These are phyloP conservation scores for Fusarium sp. DNA, from an alignment of 2,329 filamentous ascomycete species.

Conservation along the genomic window DNA sequence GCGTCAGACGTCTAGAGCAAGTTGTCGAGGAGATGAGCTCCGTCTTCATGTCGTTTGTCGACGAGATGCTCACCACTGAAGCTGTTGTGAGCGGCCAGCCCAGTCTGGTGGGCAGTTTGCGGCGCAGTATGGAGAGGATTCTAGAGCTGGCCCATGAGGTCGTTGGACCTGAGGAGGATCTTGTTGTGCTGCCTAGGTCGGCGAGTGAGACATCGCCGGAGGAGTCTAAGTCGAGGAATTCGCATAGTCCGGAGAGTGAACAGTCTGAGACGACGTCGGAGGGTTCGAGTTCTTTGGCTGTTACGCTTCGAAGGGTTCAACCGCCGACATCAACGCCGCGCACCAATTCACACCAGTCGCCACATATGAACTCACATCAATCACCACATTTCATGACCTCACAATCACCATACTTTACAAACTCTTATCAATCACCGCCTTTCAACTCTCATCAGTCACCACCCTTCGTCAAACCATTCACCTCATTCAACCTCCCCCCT, in stretches of 20 bases:
- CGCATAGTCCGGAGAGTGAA: constrained; percentile 11
- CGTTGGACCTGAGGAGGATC: constrained; percentile 45
- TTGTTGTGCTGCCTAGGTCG: constrained; percentile 28
- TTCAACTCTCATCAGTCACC: constrained; percentile 10
- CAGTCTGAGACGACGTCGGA: constrained; percentile 27
- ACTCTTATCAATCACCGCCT: constrained; percentile 1
- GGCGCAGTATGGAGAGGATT: constrained; percentile 43
- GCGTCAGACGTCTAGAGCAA: constrained; percentile 48
- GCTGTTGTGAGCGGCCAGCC: constrained; percentile 43
- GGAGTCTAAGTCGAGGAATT: too few species aligned
- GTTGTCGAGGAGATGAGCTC: constrained; percentile 52
- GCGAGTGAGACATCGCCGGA: constrained; percentile 12
- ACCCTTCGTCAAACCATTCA: constrained; percentile 14
- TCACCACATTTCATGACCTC: constrained; percentile 1
- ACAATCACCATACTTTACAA: constrained; percentile 11
- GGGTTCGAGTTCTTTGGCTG: constrained; percentile 17
- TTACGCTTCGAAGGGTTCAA: constrained; percentile 16
- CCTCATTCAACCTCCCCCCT: constrained; percentile 24
- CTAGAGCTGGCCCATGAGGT: constrained; percentile 47
- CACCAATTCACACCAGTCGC: constrained; percentile 5
- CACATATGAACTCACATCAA: constrained; percentile 8
- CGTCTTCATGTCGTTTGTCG: constrained; percentile 49
- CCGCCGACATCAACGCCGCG: constrained; percentile 3
- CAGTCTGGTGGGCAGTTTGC: constrained; percentile 37
- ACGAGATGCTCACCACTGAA: constrained; percentile 50